A percentile compares a stretch with the other conserved stretches of the same genome.
Conservation (phyloP, 2,329 filamentous ascomycete species). For the Bipolaris bicolor region DNA sequence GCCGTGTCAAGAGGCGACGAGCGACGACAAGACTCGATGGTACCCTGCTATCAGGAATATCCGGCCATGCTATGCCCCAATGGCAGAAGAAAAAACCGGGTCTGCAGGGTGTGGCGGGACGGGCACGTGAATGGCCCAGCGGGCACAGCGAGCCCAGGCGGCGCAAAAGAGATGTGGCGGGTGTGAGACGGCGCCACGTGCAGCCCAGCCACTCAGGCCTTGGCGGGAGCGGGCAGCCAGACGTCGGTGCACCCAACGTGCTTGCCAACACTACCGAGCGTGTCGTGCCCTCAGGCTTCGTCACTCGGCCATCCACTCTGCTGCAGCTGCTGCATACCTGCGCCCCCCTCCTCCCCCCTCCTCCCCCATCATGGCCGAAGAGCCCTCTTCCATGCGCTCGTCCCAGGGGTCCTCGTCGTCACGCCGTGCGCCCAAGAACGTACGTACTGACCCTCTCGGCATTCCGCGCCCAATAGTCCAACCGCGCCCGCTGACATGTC, state of each 20-base stretch:
- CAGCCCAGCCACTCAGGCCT: conserved; percentile 20
- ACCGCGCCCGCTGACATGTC: conserved; percentile 23
- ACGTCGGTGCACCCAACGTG: conserved; percentile 22
- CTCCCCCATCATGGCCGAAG: conserved; percentile 32
- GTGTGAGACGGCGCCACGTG: conserved; percentile 20
- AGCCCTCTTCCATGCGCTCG: conserved; percentile 35
- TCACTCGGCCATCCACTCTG: conserved; percentile 18
- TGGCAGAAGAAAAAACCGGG: not conserved
- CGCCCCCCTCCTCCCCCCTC: conserved; percentile 18
- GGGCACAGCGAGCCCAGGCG: not conserved
- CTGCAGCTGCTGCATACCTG: conserved; percentile 27
- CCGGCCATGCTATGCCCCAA: not conserved
- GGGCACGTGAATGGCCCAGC: not conserved
- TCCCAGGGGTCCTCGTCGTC: conserved; percentile 55
- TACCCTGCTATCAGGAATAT: not conserved
- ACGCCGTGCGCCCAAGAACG: conserved; percentile 45
- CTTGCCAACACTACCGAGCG: conserved; percentile 23
- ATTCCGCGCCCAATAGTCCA: conserved; percentile 12
- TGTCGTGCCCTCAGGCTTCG: conserved; percentile 23
- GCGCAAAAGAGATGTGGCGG: not conserved
- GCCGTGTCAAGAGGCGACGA: conserved; percentile 10
- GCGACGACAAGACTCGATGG: conserved; percentile 1
- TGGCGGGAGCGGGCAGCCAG: conserved; percentile 18
- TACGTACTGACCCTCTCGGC: conserved; percentile 28
- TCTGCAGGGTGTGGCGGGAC: not conserved